These are phyloP conservation scores for Firmiana major DNA, from an alignment of 345 rosid species.

Conservation along the genomic window DNA sequence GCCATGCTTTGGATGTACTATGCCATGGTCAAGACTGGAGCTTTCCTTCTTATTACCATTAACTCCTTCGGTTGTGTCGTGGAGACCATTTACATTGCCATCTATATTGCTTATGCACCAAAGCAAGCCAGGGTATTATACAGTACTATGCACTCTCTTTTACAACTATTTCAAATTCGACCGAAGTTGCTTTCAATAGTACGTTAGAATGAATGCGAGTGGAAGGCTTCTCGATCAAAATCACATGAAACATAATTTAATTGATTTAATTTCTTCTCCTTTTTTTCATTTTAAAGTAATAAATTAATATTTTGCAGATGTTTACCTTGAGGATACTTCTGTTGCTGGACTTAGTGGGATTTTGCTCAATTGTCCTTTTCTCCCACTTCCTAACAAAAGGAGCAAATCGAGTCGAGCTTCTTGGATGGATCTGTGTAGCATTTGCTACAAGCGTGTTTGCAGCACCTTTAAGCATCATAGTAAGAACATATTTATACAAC, in stretches of 20 bases:
- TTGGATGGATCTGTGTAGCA: conserved; percentile 54
- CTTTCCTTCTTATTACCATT: conserved; percentile 43
- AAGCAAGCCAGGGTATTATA: conserved; percentile 28
- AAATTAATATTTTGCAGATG: conserved; percentile 26
- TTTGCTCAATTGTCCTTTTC: conserved; percentile 37
- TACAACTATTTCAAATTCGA: no score
- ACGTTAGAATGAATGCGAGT: no score
- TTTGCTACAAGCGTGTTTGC: conserved; percentile 56
- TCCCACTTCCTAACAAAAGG: conserved; percentile 45
- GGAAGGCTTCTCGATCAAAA: no score
- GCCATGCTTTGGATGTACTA: conserved; percentile 45
- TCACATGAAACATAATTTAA: no score
- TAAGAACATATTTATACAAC: conserved; percentile 1
- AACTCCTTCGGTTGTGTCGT: conserved; percentile 36
- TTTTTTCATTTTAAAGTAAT: no score
- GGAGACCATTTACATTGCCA: conserved; percentile 32
- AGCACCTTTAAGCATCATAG: conserved; percentile 62
- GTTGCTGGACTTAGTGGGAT: conserved; percentile 46
- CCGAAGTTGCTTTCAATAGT: no score
- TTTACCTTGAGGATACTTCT: conserved; percentile 43
- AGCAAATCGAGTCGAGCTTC: conserved; percentile 33
- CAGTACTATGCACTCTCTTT: background rate
- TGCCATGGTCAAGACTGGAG: conserved; percentile 30
- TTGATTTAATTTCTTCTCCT: no score
- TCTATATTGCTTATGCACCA: conserved; percentile 34